These are phyloP conservation scores for Rutstroemia sydowiana DNA, from an alignment of 2,329 filamentous ascomycete genomes.

Conservation along the genomic window DNA sequence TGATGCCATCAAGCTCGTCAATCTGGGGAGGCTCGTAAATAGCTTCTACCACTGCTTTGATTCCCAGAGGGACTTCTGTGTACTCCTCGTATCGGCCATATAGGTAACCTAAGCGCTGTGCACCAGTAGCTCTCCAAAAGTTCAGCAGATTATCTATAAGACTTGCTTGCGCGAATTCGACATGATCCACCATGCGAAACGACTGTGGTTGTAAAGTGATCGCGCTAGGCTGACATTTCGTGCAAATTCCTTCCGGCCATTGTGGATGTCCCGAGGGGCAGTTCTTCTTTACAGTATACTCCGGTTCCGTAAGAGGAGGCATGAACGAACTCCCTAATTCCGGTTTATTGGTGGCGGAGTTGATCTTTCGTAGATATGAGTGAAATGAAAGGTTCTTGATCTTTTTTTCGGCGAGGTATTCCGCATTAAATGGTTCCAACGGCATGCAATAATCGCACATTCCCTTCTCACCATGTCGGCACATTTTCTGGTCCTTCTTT, in stretches of 20 bases:
- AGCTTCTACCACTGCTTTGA: slow-evolving; percentile 92
- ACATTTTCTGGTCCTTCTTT: slow-evolving; percentile 74
- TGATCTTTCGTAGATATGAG: slow-evolving; percentile 87
- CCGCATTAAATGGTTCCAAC: slow-evolving; percentile 83
- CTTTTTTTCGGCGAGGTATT: slow-evolving; percentile 88
- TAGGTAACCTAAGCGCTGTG: slow-evolving; percentile 79
- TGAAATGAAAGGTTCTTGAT: slow-evolving; percentile 99
- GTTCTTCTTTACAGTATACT: slow-evolving; percentile 78
- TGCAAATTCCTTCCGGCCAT: slow-evolving; percentile 96
- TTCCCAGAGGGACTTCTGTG: slow-evolving; percentile 81
- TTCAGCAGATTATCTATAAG: slow-evolving; percentile 87
- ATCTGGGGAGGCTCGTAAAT: slow-evolving; percentile 95
- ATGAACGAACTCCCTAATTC: slow-evolving; percentile 93
- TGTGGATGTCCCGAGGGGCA: slow-evolving; percentile 89
- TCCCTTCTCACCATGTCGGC: slow-evolving; percentile 88
- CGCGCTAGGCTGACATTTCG: slow-evolving; percentile 94
- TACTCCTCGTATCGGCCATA: slow-evolving; percentile 92
- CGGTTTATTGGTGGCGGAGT: slow-evolving; percentile 91
- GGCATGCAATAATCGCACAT: slow-evolving; percentile 99
- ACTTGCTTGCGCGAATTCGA: slow-evolving; percentile 81
- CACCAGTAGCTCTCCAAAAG: slow-evolving; percentile 80
- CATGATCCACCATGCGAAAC: slow-evolving; percentile 96
- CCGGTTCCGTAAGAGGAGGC: slow-evolving; percentile 87
- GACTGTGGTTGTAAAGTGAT: slow-evolving; percentile 91
- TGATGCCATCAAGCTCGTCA: slow-evolving; percentile 82